Conservation (phyloP, 768 basidiomycete species). For the Tulasnella sp. region DNA sequence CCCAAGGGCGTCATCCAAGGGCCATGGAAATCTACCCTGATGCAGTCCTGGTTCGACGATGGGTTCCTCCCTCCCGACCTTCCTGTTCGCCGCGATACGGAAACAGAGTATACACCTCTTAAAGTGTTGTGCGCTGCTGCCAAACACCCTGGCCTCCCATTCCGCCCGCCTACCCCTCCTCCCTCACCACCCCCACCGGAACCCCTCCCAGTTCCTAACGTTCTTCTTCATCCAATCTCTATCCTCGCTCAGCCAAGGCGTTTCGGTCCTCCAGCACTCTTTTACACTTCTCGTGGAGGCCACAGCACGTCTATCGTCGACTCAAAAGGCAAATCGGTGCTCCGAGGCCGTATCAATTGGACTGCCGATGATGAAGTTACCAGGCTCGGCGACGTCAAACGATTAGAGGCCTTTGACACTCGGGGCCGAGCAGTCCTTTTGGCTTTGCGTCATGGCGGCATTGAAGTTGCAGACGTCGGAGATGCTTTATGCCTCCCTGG, state of each 20-base stretch:
- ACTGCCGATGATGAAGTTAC: slow-evolving; percentile 56
- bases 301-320: slow-evolving; percentile 87
- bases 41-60: slow-evolving; percentile 88
- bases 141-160: not conserved
- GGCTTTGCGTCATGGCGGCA: slow-evolving; percentile 79
- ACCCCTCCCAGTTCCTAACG: not conserved
- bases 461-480: slow-evolving; percentile 74
- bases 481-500: slow-evolving; percentile 77
- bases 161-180: not conserved
- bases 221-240: slow-evolving; percentile 45
- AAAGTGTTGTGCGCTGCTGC: not conserved
- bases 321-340: slow-evolving; percentile 75
- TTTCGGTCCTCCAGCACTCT: slow-evolving; percentile 81
- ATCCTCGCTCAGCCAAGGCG: slow-evolving; percentile 72
- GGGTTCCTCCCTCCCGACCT: slow-evolving; percentile 69
- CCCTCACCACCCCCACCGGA: not conserved
- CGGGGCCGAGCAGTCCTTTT: slow-evolving; percentile 69
- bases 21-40: slow-evolving; percentile 81
- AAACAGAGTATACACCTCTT: not conserved
- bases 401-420: slow-evolving; percentile 77
- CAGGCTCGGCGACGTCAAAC: slow-evolving; percentile 74
- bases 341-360: slow-evolving; percentile 78
- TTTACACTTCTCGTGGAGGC: slow-evolving; percentile 84
- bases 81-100: not conserved
- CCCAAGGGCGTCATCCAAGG: slow-evolving; percentile 78